phyloP scores from a whole-genome alignment of 2,329 filamentous ascomycete genomes.

The Neofusicoccum sp. region DNA sequence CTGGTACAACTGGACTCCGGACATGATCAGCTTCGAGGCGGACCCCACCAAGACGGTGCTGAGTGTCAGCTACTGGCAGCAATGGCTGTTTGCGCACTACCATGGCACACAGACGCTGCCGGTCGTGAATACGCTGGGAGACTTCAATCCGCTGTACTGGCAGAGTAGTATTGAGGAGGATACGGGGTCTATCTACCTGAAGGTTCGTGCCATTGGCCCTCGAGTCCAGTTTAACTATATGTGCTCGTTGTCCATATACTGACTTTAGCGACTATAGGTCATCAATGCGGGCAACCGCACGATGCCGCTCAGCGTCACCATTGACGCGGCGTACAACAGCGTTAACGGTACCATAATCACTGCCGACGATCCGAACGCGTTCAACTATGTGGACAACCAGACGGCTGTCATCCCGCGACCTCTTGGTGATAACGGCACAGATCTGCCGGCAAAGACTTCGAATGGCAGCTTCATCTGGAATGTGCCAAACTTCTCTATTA shows the following conservation, averaged over 20 bases:
- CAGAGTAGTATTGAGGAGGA: slow-evolving; percentile 27
- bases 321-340: slow-evolving; percentile 21
- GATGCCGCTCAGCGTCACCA: slow-evolving; percentile 25
- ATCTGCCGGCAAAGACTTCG: slow-evolving; percentile 11
- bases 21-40: slow-evolving; percentile 33
- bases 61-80: slow-evolving; percentile 32
- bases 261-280: slow-evolving; percentile 17
- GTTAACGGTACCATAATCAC: slow-evolving; percentile 31
- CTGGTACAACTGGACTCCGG: slow-evolving; percentile 32
- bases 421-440: slow-evolving; percentile 19
- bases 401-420: slow-evolving; percentile 24
- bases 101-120: slow-evolving; percentile 31
- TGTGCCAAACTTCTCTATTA: slow-evolving; percentile 26
- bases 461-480: slow-evolving; percentile 24
- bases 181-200: slow-evolving; percentile 20
- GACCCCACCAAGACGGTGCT: slow-evolving; percentile 30
- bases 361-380: slow-evolving; percentile 23
- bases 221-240: neutral
- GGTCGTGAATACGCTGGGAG: slow-evolving; percentile 26
- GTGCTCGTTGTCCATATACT: neutral
- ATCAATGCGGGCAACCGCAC: slow-evolving; percentile 25
- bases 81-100: slow-evolving; percentile 30
- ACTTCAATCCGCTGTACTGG: slow-evolving; percentile 33
- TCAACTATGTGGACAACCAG: slow-evolving; percentile 28
- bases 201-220: slow-evolving; percentile 19